These are phyloP conservation scores for Melastoma candidum DNA, from an alignment of 441 rosid genomes.

Conservation along the genomic window DNA sequence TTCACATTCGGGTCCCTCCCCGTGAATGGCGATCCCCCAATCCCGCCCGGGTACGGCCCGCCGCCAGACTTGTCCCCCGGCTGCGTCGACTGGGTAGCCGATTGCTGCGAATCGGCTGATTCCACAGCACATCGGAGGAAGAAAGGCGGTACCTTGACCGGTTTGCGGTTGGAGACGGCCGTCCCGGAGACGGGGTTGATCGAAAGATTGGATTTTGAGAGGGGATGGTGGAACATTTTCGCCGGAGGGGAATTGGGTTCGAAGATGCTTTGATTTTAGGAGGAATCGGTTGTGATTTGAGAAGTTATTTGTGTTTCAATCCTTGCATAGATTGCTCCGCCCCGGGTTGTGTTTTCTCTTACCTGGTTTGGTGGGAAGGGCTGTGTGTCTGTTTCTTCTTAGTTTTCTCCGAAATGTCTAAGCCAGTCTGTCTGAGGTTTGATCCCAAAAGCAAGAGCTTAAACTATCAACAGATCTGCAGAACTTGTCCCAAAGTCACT, in stretches of 20 bases:
- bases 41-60: constrained; percentile 43
- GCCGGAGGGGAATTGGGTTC: too few species aligned
- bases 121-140: constrained; percentile 30
- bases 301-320: neutral
- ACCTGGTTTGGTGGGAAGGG: too few species aligned
- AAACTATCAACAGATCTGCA: too few species aligned
- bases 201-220: constrained; percentile 36
- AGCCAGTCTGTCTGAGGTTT: too few species aligned
- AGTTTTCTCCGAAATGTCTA: too few species aligned
- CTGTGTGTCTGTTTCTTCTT: too few species aligned
- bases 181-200: constrained; percentile 19
- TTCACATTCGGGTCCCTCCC: constrained; percentile 78
- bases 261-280: neutral
- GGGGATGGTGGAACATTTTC: constrained; percentile 34
- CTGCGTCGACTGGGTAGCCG: constrained; percentile 16
- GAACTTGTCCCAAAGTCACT: too few species aligned
- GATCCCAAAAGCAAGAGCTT: too few species aligned
- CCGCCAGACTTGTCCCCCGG: constrained; percentile 16
- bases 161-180: constrained; percentile 23
- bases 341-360: neutral
- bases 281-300: neutral
- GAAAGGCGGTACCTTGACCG: constrained; percentile 4
- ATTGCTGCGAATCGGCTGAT: constrained; percentile 16
- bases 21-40: constrained; percentile 49
- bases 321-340: constrained; percentile 16